Conservation (phyloP, 2,329 filamentous ascomycete species). For the Neoarthrinium moseri region DNA sequence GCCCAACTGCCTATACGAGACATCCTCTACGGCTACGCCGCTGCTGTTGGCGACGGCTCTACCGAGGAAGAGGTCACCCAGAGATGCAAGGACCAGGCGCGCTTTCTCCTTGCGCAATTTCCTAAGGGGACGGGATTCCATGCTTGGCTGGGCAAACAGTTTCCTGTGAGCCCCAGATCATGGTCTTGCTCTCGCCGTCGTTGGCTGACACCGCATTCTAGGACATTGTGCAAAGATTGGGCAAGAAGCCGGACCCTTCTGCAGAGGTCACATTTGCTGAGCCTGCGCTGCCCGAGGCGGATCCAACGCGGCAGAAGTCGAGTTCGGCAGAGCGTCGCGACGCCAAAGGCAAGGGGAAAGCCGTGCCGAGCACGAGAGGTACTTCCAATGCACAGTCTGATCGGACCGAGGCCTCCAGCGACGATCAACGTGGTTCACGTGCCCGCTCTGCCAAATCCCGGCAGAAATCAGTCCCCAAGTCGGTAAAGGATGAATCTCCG, state of each 20-base stretch:
- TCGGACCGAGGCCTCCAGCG: conserved; percentile 4
- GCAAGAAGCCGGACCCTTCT: conserved; percentile 10
- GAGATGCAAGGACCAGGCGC: conserved; percentile 46
- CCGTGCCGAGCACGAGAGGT: conserved; percentile 1
- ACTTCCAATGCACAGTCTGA: background rate
- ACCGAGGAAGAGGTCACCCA: conserved; percentile 47
- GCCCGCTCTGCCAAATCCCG: background rate
- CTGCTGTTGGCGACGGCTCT: conserved; percentile 51
- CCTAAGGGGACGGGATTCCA: conserved; percentile 47
- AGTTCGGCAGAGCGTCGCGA: conserved; percentile 2
- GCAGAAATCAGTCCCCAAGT: background rate
- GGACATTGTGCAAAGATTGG: conserved; percentile 16
- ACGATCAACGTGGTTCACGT: conserved; percentile 6
- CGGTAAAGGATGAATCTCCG: background rate
- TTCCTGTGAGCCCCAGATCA: conserved; percentile 35
- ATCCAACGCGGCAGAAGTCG: conserved; percentile 1
- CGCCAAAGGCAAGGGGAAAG: conserved; percentile 6
- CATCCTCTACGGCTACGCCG: conserved; percentile 45
- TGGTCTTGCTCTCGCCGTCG: background rate
- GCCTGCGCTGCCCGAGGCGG: background rate
- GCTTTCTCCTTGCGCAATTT: conserved; percentile 54
- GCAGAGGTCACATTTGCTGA: background rate
- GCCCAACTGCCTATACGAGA: conserved; percentile 27
- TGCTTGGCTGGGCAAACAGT: conserved; percentile 42
- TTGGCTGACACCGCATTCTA: conserved; percentile 10